Percentiles rank a stretch among this genome's conserved stretches.
Conservation (phyloP, 805 yeast species). For the Crinitomyces ghanaensis region DNA sequence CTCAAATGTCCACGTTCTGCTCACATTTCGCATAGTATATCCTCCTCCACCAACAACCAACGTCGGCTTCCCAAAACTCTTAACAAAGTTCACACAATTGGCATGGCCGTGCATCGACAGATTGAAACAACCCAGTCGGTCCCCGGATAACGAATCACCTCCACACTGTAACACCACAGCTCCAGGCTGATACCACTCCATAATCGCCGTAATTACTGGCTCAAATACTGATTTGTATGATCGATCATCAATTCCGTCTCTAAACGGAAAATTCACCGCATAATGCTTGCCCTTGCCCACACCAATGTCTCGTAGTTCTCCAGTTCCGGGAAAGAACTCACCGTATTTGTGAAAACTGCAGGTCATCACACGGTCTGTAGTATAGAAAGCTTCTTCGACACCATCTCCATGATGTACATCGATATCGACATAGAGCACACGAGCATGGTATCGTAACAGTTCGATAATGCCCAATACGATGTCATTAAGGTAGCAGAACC, state of each 20-base stretch:
- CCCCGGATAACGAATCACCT: slow-evolving; percentile 90
- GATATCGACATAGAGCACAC: slow-evolving; percentile 87
- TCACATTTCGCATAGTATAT: slow-evolving; percentile 90
- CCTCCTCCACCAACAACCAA: slow-evolving; percentile 96
- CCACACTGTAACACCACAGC: slow-evolving; percentile 96
- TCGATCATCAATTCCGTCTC: slow-evolving; percentile 94
- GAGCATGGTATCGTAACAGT: slow-evolving; percentile 74
- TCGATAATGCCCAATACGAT: slow-evolving; percentile 83
- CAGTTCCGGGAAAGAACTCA: slow-evolving; percentile 95
- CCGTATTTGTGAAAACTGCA: slow-evolving; percentile 94
- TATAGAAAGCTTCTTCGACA: slow-evolving; percentile 92
- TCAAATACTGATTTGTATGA: slow-evolving; percentile 68
- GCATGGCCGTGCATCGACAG: slow-evolving; percentile 89
- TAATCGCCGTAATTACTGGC: slow-evolving; percentile 66
- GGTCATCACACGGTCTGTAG: slow-evolving; percentile 93
- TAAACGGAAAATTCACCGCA: slow-evolving; percentile 80
- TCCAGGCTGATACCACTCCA: slow-evolving; percentile 84
- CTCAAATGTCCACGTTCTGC: slow-evolving; percentile 92
- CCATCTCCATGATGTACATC: slow-evolving; percentile 98
- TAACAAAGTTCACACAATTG: slow-evolving; percentile 83
- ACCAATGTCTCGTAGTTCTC: slow-evolving; percentile 81
- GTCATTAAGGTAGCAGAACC: slow-evolving; percentile 92
- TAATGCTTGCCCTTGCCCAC: slow-evolving; percentile 84
- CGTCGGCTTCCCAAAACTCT: slow-evolving; percentile 82
- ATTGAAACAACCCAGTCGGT: slow-evolving; percentile 88